Conservation (phyloP, 768 basidiomycete genomes). For the Cytidiella melzeri region DNA sequence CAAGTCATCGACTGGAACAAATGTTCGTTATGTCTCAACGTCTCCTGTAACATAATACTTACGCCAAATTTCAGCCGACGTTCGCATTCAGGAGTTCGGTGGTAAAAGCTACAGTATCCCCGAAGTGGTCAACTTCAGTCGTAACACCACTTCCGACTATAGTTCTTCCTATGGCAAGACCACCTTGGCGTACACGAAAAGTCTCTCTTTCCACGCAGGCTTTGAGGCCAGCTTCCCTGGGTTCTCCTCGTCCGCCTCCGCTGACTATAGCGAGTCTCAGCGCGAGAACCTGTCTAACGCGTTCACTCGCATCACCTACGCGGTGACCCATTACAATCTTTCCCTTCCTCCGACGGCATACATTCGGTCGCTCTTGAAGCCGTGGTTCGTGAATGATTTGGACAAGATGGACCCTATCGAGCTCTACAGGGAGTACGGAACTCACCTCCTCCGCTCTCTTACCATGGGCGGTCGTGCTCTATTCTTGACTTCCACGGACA, state of each 20-base stretch:
- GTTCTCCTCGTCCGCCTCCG: background rate
- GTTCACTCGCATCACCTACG: background rate
- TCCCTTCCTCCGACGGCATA: background rate
- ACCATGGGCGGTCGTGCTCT: background rate
- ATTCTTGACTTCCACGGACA: background rate
- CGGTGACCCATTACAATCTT: background rate
- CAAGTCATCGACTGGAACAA: background rate
- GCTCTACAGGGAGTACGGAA: background rate
- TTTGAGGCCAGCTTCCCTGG: background rate
- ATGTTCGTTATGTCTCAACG: background rate
- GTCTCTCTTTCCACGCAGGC: background rate
- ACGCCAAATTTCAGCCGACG: background rate
- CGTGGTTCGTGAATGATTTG: background rate
- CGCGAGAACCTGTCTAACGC: background rate
- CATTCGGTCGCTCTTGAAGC: background rate
- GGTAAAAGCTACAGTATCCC: background rate
- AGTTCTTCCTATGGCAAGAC: background rate
- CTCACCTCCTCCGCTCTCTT: background rate
- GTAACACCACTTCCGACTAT: background rate
- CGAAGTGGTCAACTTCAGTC: background rate
- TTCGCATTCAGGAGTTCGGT: background rate
- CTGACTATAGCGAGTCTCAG: background rate
- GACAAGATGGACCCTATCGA: background rate
- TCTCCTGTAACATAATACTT: background rate
- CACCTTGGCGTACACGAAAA: background rate